Percentiles rank a stretch among this genome's conserved stretches.
Evolutionary conservation across 179 eudicot genomes (phyloP).

Genomic region (Drosera spatulata): DNA sequence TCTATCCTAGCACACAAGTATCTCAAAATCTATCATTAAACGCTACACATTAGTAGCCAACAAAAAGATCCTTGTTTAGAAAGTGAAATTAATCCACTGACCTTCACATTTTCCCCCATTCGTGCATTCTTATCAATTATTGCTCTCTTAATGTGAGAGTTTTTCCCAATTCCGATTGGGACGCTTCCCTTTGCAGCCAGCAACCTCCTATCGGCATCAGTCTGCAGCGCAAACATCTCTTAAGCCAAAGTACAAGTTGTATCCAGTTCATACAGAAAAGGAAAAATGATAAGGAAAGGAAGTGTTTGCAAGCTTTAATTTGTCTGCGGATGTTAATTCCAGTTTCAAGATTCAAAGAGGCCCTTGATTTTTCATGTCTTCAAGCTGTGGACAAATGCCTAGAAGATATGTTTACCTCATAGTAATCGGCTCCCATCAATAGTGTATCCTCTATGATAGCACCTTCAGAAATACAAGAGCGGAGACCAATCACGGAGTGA

Average conservation of each 20-base stretch:
- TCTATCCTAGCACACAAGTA: too few species aligned
- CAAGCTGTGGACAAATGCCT: neutral
- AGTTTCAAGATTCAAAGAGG: too few species aligned
- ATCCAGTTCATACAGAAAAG: too few species aligned
- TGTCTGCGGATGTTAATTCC: too few species aligned
- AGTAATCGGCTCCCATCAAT: constrained; percentile 99
- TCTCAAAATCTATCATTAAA: too few species aligned
- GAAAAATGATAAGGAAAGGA: neutral
- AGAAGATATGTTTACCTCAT: constrained; percentile 44
- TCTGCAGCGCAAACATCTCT: constrained; percentile 32
- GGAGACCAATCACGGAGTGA: constrained; percentile 90
- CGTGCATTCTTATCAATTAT: constrained; percentile 96
- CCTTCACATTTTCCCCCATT: constrained; percentile 92
- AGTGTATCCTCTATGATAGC: constrained; percentile 85
- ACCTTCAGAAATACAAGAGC: constrained; percentile 93
- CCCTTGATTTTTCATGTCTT: too few species aligned
- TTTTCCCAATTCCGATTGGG: constrained; percentile 86
- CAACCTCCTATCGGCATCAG: constrained; percentile 71
- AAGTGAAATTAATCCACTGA: constrained; percentile 5
- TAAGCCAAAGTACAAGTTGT: neutral
- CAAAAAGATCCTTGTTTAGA: neutral
- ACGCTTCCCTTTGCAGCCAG: constrained; percentile 79
- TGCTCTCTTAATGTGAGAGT: constrained; percentile 81
- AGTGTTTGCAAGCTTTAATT: too few species aligned
- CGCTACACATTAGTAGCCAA: too few species aligned